These are phyloP conservation scores for Neospora caninum DNA, from an alignment of 169 alveolate genomes.

Conservation along the genomic window DNA sequence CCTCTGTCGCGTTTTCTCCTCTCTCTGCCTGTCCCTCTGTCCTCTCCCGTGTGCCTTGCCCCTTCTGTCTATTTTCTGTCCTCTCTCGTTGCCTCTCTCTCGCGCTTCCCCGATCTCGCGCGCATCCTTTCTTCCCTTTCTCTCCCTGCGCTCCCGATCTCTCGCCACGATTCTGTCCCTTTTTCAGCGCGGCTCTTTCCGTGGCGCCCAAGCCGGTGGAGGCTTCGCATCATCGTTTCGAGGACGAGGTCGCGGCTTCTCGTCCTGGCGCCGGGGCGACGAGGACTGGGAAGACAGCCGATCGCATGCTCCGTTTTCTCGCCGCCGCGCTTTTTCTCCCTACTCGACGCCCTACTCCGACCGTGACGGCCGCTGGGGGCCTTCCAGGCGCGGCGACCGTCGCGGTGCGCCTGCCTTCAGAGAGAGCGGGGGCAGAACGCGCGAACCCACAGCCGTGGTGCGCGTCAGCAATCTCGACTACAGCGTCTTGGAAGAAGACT, in stretches of 20 bases:
- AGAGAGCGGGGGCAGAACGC: not conserved
- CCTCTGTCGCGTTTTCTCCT: too few relatives aligned
- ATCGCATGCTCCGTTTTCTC: not conserved
- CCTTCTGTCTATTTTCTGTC: too few relatives aligned
- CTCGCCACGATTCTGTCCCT: too few relatives aligned
- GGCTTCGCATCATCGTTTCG: not conserved
- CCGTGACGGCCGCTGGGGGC: too few relatives aligned
- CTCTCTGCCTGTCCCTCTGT: too few relatives aligned
- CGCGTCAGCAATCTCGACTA: slow-evolving; percentile 56
- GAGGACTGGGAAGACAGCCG: not conserved
- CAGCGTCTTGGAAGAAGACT: slow-evolving; percentile 67
- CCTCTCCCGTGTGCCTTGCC: too few relatives aligned
- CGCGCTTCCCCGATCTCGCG: too few relatives aligned
- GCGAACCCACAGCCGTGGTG: slow-evolving; percentile 54
- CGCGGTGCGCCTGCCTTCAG: not conserved
- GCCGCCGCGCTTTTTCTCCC: not conserved
- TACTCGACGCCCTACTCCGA: not conserved
- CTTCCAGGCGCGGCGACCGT: not conserved
- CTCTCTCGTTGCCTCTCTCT: too few relatives aligned
- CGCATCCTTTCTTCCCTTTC: too few relatives aligned
- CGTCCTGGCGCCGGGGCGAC: not conserved
- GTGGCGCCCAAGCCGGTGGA: too few relatives aligned
- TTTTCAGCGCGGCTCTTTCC: too few relatives aligned
- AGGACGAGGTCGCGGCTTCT: not conserved
- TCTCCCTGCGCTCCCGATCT: too few relatives aligned